A percentile compares a stretch with the other conserved stretches of the same genome.
These are phyloP conservation scores for Pseudogymnoascus verrucosus DNA, from an alignment of 2,329 filamentous ascomycete species.

Conservation along the genomic window DNA sequence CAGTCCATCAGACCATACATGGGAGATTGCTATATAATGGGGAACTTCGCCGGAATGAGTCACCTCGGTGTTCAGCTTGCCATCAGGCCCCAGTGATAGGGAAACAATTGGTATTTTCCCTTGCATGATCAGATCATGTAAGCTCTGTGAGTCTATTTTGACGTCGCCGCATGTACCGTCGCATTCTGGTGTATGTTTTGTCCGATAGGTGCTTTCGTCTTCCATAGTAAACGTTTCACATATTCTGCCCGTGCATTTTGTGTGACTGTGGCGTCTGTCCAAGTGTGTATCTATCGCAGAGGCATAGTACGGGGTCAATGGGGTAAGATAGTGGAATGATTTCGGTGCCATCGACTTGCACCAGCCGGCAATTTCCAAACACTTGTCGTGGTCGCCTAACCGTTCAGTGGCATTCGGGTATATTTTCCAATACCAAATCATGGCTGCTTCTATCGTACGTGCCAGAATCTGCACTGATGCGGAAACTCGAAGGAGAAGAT, in stretches of 20 bases:
- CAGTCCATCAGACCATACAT: slow-evolving; percentile 19
- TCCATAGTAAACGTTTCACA: neutral
- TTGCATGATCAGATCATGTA: neutral
- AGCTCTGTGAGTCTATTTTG: neutral
- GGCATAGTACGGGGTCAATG: neutral
- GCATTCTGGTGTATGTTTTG: neutral
- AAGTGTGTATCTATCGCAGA: neutral
- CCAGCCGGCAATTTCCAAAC: neutral
- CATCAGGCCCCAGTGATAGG: neutral
- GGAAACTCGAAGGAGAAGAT: neutral
- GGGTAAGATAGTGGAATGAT: neutral
- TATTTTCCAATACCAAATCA: neutral
- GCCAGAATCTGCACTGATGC: neutral
- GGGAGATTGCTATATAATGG: slow-evolving; percentile 17
- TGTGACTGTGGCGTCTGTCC: neutral
- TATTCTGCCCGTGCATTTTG: neutral
- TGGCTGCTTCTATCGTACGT: slow-evolving; percentile 1
- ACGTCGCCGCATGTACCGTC: neutral
- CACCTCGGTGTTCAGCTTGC: neutral
- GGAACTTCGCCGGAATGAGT: neutral
- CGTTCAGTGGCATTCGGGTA: neutral
- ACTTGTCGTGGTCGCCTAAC: neutral
- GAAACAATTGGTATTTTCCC: slow-evolving; percentile 1
- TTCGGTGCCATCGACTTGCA: neutral
- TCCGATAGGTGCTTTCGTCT: slow-evolving; percentile 2